Base-by-base conservation (phyloP, 2,329 filamentous ascomycete species). In the Aspergillus udagawae region DNA sequence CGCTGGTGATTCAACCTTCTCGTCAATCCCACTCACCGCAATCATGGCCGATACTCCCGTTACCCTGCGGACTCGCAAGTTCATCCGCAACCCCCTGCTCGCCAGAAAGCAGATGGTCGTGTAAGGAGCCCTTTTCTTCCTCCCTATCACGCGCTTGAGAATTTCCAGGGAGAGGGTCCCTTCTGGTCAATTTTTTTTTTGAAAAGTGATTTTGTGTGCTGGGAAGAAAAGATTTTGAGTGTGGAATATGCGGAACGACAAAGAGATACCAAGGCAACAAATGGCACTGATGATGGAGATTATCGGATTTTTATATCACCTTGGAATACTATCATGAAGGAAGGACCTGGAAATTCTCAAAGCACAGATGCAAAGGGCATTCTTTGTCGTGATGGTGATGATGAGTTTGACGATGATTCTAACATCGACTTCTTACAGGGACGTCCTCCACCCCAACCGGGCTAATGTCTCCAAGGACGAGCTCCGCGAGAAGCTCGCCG, bases 51-150 rank as follows among this genome's bases (percentile, higher is more conserved):
- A 91, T 78, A 80, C 76, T 71, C 75, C 88, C 77, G 88, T 92
- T 78, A 92, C 89, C 75, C 83, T 92, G 83, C 87, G 94, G 85
- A 99, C 94, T 82, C 93, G 94, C 90, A 97, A 97, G 86, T 99
- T 99, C 90, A 95, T 97, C 84, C 91, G 92, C 85, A 99, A 99
- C 88, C 91, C 94, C 80, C 91, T 99, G 77, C 89, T 99, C 79
- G 91, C 89, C 80, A 90, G 93, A 81, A 96, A 96, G 87, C 93
- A 97, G 89, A 96, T 97, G 91, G 93, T 97, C 83, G 90, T 97
- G 93, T 97, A 91, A 87, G 90, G 88, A 64, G 60, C 54, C 59
- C 64, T 60, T 56, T 60, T 59, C 53, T 51, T 52, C 58, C 32
- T 61, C 49, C 49, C 41, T 53, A 47, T 23, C 23, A 12, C 21